phyloP scores from a whole-genome alignment of 2,329 filamentous ascomycete genomes.

The Cercospora sp. region DNA sequence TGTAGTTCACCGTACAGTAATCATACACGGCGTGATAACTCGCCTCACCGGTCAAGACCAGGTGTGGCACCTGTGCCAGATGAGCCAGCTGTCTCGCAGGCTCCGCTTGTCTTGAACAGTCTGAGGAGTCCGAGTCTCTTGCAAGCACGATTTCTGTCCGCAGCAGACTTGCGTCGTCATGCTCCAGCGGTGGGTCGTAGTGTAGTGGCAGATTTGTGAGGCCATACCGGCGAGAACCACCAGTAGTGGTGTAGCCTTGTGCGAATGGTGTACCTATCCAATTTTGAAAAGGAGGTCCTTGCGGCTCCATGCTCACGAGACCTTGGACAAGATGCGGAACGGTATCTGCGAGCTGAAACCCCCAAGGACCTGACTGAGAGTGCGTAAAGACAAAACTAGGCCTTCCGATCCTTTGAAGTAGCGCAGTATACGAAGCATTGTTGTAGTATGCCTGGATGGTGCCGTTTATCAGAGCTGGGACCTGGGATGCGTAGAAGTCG shows the following conservation, averaged over 20 bases:
- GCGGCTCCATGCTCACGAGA: slow-evolving; percentile 56
- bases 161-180: slow-evolving; percentile 29
- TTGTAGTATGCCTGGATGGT: slow-evolving; percentile 36
- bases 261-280: slow-evolving; percentile 24
- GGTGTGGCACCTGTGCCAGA: slow-evolving; percentile 50
- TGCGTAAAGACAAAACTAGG: slow-evolving; percentile 52
- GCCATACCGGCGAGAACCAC: slow-evolving; percentile 36
- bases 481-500: slow-evolving; percentile 49
- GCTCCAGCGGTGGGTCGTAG: slow-evolving; percentile 39
- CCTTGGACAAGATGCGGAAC: slow-evolving; percentile 51
- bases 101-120: slow-evolving; percentile 45
- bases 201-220: slow-evolving; percentile 38
- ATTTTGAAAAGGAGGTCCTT: slow-evolving; percentile 53
- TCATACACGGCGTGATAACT: slow-evolving; percentile 59
- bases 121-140: slow-evolving; percentile 33
- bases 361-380: slow-evolving; percentile 51
- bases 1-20: slow-evolving; percentile 55
- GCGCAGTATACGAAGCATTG: slow-evolving; percentile 4
- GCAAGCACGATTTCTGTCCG: slow-evolving; percentile 31
- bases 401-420: slow-evolving; percentile 48
- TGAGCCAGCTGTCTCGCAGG: slow-evolving; percentile 51
- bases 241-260: slow-evolving; percentile 15
- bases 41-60: slow-evolving; percentile 56
- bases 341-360: slow-evolving; percentile 52
- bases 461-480: slow-evolving; percentile 42